Conservation (phyloP, 305 asterid species). For the Fraxinus sp. region DNA sequence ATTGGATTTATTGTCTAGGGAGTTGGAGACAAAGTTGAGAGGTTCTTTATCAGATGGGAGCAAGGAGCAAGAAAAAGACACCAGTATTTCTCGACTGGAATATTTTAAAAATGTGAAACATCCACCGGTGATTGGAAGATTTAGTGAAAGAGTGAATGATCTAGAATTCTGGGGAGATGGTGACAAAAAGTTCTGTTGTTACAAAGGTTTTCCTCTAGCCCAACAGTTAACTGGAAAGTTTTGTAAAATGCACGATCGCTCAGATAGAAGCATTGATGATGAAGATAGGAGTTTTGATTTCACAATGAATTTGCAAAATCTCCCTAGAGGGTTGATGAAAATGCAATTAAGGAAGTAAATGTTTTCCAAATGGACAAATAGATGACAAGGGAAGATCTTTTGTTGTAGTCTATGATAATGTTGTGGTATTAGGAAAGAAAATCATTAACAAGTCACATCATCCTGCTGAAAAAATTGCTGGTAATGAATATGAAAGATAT, state of each 20-base stretch:
- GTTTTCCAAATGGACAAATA: no score
- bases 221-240: neutral
- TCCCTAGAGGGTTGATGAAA: constrained; percentile 15
- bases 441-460: constrained; percentile 18
- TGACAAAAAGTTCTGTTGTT: neutral
- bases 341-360: constrained; percentile 7
- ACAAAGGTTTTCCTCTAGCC: neutral
- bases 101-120: constrained; percentile 10
- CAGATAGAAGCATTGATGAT: neutral
- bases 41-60: constrained; percentile 8
- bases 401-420: constrained; percentile 18
- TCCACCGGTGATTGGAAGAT: neutral
- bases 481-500: constrained; percentile 13
- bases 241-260: neutral
- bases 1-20: constrained; percentile 46
- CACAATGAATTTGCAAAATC: constrained; percentile 14
- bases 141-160: neutral
- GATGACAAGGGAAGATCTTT: constrained; percentile 13
- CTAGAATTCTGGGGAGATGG: neutral
- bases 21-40: constrained; percentile 34
- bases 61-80: constrained; percentile 13
- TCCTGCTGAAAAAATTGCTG: constrained; percentile 15
- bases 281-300: neutral
- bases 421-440: constrained; percentile 25
- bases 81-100: neutral